These are phyloP conservation scores for Tulasnella sp. DNA, from an alignment of 768 basidiomycete species.

Conservation along the genomic window DNA sequence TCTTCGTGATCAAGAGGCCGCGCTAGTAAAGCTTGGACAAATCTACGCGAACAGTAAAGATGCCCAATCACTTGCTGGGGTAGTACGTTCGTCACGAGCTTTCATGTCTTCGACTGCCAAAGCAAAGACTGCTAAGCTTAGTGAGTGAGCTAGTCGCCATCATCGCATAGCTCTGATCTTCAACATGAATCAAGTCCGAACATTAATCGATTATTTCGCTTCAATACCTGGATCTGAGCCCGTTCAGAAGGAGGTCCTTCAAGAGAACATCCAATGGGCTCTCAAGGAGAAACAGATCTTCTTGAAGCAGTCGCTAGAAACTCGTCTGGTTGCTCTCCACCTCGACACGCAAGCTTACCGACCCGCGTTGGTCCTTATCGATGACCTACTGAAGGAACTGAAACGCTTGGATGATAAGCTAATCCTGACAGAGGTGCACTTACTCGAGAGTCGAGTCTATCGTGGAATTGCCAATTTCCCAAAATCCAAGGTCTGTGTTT, in stretches of 20 bases:
- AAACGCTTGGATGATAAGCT: constrained; percentile 94
- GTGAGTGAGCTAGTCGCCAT: constrained; percentile 34
- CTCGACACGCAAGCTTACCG: constrained; percentile 67
- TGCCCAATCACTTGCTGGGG: constrained; percentile 68
- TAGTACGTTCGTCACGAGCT: constrained; percentile 66
- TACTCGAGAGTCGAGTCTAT: constrained; percentile 85
- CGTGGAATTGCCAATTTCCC: constrained; percentile 79
- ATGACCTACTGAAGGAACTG: constrained; percentile 78
- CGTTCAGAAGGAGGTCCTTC: constrained; percentile 72
- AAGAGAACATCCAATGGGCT: constrained; percentile 88
- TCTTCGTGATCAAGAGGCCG: constrained; percentile 70
- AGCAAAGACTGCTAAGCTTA: constrained; percentile 93
- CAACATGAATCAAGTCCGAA: constrained; percentile 49
- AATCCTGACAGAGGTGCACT: constrained; percentile 91
- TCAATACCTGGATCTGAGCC: constrained; percentile 59
- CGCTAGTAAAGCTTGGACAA: constrained; percentile 73
- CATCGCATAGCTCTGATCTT: constrained; percentile 4
- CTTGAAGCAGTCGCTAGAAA: constrained; percentile 86
- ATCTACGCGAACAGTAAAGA: constrained; percentile 85
- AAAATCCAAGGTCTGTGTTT: constrained; percentile 61
- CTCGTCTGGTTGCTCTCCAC: constrained; percentile 60
- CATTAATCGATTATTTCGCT: constrained; percentile 81
- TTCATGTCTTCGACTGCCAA: constrained; percentile 94
- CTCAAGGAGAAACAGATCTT: constrained; percentile 87
- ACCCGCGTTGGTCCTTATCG: constrained; percentile 68